These are phyloP conservation scores for Fusarium subglutinans DNA, from an alignment of 2,329 filamentous ascomycete species.

Conservation along the genomic window DNA sequence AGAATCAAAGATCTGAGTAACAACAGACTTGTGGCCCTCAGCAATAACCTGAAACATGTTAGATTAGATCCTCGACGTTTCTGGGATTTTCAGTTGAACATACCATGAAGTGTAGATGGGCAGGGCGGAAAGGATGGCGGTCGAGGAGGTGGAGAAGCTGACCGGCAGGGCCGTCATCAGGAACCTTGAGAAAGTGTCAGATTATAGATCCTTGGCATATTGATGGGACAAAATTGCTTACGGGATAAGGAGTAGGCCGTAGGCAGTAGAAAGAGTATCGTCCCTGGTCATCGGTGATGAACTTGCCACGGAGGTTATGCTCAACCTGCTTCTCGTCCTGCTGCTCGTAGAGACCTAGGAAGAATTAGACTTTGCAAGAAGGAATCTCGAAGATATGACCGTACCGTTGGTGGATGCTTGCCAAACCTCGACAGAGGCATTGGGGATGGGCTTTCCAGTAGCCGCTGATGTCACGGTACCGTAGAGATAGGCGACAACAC, in stretches of 20 bases:
- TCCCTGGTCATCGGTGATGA: constrained; percentile 72
- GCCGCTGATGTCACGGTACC: constrained; percentile 64
- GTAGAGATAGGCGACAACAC: constrained; percentile 69
- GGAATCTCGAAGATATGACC: not conserved
- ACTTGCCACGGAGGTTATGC: constrained; percentile 78
- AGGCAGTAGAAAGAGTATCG: constrained; percentile 70
- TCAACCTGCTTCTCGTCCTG: constrained; percentile 76
- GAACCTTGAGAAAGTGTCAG: constrained; percentile 39
- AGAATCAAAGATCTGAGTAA: constrained; percentile 69
- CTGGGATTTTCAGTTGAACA: not conserved
- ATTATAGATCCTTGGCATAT: not conserved
- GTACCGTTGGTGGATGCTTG: constrained; percentile 77
- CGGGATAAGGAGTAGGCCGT: constrained; percentile 65
- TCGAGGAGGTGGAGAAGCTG: constrained; percentile 63
- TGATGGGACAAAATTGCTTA: constrained; percentile 34
- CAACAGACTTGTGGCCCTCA: constrained; percentile 72
- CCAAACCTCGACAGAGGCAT: constrained; percentile 80
- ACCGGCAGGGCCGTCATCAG: constrained; percentile 62
- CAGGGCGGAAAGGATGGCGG: constrained; percentile 65
- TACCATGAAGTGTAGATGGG: constrained; percentile 69
- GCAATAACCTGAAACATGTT: constrained; percentile 50
- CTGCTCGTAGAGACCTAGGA: constrained; percentile 69
- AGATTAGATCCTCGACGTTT: not conserved
- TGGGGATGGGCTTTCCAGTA: constrained; percentile 71
- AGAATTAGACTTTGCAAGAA: not conserved